Evolutionary conservation across 345 rosid species (phyloP).

Genomic region (Populus simonii): DNA sequence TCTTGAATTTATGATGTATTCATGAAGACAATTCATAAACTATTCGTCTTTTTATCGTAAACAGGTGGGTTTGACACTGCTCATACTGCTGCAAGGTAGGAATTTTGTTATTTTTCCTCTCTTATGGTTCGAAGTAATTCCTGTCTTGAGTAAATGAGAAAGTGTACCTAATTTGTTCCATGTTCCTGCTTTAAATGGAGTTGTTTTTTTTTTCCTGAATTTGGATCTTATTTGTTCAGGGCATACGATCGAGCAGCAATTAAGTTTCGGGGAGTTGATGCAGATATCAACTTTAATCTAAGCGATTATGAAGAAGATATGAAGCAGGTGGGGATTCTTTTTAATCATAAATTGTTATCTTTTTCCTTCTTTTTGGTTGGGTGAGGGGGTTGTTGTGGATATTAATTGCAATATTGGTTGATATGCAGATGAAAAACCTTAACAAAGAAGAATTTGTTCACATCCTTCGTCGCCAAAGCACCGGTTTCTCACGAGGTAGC

Average conservation of each 20-base stretch:
- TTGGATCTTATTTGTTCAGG: constrained; percentile 4
- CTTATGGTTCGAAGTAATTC: background rate
- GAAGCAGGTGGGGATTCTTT: constrained; percentile 15
- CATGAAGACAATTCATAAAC: background rate
- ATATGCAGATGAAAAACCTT: constrained; percentile 23
- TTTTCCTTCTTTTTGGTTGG: background rate
- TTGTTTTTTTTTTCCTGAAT: background rate
- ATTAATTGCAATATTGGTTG: background rate
- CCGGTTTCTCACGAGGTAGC: constrained; percentile 14
- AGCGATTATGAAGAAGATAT: constrained; percentile 31
- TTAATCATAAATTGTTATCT: background rate
- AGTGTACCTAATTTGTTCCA: background rate
- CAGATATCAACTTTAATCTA: constrained; percentile 27
- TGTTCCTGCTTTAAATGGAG: background rate
- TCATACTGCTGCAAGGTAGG: constrained; percentile 26
- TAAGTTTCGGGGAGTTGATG: constrained; percentile 31
- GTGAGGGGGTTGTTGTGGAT: background rate
- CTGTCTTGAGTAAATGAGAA: background rate
- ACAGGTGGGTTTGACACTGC: constrained; percentile 38
- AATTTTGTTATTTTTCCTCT: background rate
- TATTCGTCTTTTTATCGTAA: background rate
- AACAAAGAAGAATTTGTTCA: constrained; percentile 26
- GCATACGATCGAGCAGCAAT: constrained; percentile 36
- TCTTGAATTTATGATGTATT: background rate
- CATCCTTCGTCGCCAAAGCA: constrained; percentile 19